A percentile compares a stretch with the other conserved stretches of the same genome.
Conservation (phyloP, 2,329 filamentous ascomycete species). For the Cordyceps militaris region DNA sequence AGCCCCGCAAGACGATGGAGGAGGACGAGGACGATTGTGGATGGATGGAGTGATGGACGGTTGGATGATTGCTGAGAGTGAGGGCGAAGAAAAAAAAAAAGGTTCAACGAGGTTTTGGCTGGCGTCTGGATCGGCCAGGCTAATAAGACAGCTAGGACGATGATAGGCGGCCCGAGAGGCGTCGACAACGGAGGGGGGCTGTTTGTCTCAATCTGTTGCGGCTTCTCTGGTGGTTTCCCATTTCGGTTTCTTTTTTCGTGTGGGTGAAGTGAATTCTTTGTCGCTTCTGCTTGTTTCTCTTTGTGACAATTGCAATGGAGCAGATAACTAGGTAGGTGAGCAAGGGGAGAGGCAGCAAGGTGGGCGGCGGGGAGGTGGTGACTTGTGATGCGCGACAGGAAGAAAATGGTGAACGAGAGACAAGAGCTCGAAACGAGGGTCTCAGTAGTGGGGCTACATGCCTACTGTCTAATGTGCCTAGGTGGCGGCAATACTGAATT, state of each 20-base stretch:
- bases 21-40: neutral
- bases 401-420: neutral
- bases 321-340: neutral
- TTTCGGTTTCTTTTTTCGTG: neutral
- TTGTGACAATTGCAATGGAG: no score
- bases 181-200: neutral
- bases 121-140: neutral
- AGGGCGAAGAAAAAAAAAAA: neutral
- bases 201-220: neutral
- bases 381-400: neutral
- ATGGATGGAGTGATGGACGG: neutral
- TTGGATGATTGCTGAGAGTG: neutral
- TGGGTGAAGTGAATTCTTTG: neutral
- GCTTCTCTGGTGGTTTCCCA: neutral
- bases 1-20: neutral
- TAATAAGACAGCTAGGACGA: conserved; percentile 2
- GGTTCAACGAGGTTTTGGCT: neutral
- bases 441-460: neutral
- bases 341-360: neutral
- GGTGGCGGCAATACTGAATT: neutral
- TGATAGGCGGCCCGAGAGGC: conserved; percentile 1
- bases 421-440: neutral
- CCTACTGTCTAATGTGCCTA: no score
- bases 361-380: neutral
- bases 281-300: neutral